Evolutionary conservation across 441 rosid species (phyloP), one percentile per base, ranked within the genome.

Genomic region (Hura crepitans): DNA sequence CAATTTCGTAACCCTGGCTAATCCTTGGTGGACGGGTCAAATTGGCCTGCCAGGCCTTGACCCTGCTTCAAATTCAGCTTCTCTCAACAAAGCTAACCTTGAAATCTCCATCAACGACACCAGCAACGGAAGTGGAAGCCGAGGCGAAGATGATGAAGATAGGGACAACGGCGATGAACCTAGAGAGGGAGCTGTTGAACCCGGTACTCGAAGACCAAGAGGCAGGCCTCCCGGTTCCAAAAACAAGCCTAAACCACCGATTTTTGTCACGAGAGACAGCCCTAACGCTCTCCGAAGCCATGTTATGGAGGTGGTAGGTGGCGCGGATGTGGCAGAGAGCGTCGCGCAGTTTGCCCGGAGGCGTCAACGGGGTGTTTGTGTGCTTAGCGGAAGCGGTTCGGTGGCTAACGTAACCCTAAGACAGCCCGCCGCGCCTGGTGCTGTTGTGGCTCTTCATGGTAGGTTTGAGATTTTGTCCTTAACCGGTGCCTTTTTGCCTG

Each of bases 221-320:
- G 97, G 97, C 10, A 85, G 97, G 25, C 97, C 97, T 27, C 85
- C 97, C 0, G 97, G 97, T 46, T 91, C 97, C 62, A 91, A 91
- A 73, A 91, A 91, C 87, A 91, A 87, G 77, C 86, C 93, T 0
- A 91, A 88, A 65, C 90, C 96, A 1, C 97, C 96, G 20, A 85
- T 91, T 43, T 84, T 89, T 35, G 89, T 91, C 55, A 91, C 96
- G 55, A 58, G 93, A 54, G 97, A 91, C 69, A 91, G 93, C 86
- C 96, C 97, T 58, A 89, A 85, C 74, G 82, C 96, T 23, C 93
- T 91, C 70, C 91, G 90, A n/a, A 87, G 96, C 83, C 96, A 91
- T 39, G 88, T 88, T 66, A 80, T 89, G 91, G 97, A 92, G 81
- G 81, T 92, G 20, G 79, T 86, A 0, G 85, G 87, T 0, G 96